phyloP scores from a whole-genome alignment of 768 basidiomycete species.

The Suillus variegatus region DNA sequence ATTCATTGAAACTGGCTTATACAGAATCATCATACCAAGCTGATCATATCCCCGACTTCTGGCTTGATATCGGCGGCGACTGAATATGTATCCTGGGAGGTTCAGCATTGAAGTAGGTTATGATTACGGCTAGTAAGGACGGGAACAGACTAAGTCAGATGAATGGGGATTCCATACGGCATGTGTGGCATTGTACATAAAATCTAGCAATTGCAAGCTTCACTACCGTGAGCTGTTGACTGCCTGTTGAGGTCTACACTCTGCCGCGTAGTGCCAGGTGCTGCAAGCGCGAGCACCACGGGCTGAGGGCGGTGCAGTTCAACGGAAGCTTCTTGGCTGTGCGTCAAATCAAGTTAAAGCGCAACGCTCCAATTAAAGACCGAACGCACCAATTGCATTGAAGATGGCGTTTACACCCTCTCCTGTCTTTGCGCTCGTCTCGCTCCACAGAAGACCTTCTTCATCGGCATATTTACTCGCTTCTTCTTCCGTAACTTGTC shows the following conservation, averaged over 20 bases:
- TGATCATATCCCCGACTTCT: neutral
- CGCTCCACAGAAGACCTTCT: conserved; percentile 91
- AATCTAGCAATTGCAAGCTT: conserved; percentile 75
- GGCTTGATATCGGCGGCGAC: neutral
- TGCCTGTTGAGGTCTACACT: conserved; percentile 86
- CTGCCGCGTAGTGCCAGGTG: conserved; percentile 49
- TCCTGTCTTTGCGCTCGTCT: conserved; percentile 89
- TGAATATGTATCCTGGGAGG: conserved; percentile 19
- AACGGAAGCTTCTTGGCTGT: conserved; percentile 89
- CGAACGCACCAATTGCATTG: conserved; percentile 73
- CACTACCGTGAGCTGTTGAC: conserved; percentile 47
- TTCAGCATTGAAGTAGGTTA: conserved; percentile 31
- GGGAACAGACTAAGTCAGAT: conserved; percentile 15
- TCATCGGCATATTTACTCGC: conserved; percentile 92
- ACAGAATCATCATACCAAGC: neutral
- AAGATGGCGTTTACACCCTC: conserved; percentile 88
- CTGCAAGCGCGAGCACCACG: conserved; percentile 52
- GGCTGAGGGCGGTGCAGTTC: conserved; percentile 66
- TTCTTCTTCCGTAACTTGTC: conserved; percentile 85
- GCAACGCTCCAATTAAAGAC: neutral
- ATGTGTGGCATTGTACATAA: conserved; percentile 4
- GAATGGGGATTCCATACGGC: conserved; percentile 9
- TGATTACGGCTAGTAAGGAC: conserved; percentile 30
- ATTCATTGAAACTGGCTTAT: neutral
- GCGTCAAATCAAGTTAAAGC: conserved; percentile 8